Base-by-base conservation (phyloP, 2,329 filamentous ascomycete genomes). In the Ascochyta pisi region DNA sequence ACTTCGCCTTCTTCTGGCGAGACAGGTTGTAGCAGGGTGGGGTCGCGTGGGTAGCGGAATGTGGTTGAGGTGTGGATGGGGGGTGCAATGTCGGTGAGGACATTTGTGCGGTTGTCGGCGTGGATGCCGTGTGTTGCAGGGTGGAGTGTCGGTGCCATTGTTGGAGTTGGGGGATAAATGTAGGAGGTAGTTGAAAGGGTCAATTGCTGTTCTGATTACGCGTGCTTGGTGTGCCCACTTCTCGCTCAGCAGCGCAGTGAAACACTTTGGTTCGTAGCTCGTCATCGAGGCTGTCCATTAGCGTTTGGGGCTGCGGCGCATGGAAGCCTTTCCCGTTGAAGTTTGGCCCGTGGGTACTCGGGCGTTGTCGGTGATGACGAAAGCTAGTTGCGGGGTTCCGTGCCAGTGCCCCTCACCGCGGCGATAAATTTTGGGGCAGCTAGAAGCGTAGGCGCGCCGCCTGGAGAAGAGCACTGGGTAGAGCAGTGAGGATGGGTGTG, bases 41-140 rank as follows among this genome's bases (percentile, higher is more conserved):
- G 90, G 71, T 96, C 83, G 49, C 81, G 77, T 26, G 83, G 81
- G 76, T 97, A 98, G 65, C 91, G 87, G 77, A 92, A 98, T 15
- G 92, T 98, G 12, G 94, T 97, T 59, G 92, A 92, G 61, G 96
- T 86, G 74, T 98, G 94, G 70, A 98, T 82, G 4, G 94, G 87
- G 56, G 95, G 94, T 12, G 94, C 92, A 51, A 98, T 89, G 71
- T 95, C 92, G 46, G 86, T 82, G 64, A 90, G 85, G 31, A 82
- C 78, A 75, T 91, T 91, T 67, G 95, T 83, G 66, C 81, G 82
- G 78, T 96, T 88, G 70, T 96, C 92, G 60, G 89, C 91, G 74
- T 96, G 92, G 61, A 96, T 81, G n/a, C 89, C 85, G 52, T 85
- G 83, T 6, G 92, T 91, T 7, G 90, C 84, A 44, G 90, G 79